A percentile compares a stretch with the other conserved stretches of the same genome.
These are phyloP conservation scores for Monosporascus sp. DNA, from an alignment of 2,329 filamentous ascomycete species.

Conservation along the genomic window DNA sequence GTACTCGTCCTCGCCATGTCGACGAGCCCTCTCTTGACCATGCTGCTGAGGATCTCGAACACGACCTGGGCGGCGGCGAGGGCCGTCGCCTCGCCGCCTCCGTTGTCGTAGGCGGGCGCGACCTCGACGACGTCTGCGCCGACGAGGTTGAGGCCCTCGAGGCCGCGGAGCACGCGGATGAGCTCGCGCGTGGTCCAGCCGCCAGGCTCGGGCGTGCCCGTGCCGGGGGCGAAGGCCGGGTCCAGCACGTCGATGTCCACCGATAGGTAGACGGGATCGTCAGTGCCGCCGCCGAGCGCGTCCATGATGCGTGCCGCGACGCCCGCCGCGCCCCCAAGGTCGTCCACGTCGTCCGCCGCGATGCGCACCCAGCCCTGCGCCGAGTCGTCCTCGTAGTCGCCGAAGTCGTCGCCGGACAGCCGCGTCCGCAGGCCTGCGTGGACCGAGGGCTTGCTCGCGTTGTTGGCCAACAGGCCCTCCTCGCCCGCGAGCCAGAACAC, in stretches of 20 bases:
- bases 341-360: conserved; percentile 81
- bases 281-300: conserved; percentile 62
- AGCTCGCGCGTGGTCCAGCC: conserved; percentile 89
- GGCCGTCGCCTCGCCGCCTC: conserved; percentile 68
- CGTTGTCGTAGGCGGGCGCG: conserved; percentile 75
- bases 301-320: conserved; percentile 66
- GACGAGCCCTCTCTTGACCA: conserved; percentile 50
- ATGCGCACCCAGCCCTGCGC: conserved; percentile 75
- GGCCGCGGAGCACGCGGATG: conserved; percentile 73
- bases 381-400: conserved; percentile 66
- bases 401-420: conserved; percentile 58
- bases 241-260: conserved; percentile 74
- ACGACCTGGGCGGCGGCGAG: conserved; percentile 78
- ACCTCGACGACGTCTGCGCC: conserved; percentile 91
- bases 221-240: conserved; percentile 63
- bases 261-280: conserved; percentile 74
- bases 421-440: conserved; percentile 80
- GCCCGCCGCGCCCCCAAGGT: conserved; percentile 61
- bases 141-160: conserved; percentile 79
- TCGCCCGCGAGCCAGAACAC: conserved; percentile 88
- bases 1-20: conserved; percentile 20
- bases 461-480: conserved; percentile 73
- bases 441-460: conserved; percentile 64
- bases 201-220: conserved; percentile 83
- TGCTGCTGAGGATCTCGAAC: conserved; percentile 77